These are phyloP conservation scores for Tylopilus intermedius DNA, from an alignment of 768 basidiomycete species.

Conservation along the genomic window DNA sequence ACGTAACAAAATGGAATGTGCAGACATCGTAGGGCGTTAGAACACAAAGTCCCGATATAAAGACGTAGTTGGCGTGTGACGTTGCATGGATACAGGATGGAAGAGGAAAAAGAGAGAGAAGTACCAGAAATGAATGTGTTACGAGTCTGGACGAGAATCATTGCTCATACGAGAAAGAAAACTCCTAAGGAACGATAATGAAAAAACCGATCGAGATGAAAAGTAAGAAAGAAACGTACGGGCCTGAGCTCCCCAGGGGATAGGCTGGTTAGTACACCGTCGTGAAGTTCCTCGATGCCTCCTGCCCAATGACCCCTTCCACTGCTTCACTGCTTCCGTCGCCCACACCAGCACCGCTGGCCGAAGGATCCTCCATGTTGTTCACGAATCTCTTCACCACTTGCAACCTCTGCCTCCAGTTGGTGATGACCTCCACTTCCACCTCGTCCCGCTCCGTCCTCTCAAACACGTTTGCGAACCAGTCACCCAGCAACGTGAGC, in stretches of 20 bases:
- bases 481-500: conserved; percentile 80
- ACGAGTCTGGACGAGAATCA: conserved; percentile 9
- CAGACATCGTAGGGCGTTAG: not conserved
- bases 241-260: not conserved
- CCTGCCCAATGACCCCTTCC: conserved; percentile 49
- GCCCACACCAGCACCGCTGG: conserved; percentile 18
- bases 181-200: conserved; percentile 11
- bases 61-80: not conserved
- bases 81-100: conserved; percentile 15
- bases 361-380: conserved; percentile 19
- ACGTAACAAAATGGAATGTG: conserved; percentile 5
- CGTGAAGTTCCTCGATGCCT: conserved; percentile 56
- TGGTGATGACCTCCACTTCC: conserved; percentile 77
- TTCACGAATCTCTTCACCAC: conserved; percentile 65
- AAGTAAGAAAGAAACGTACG: not conserved
- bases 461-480: conserved; percentile 83
- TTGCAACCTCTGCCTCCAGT: conserved; percentile 80
- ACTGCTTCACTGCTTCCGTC: conserved; percentile 16
- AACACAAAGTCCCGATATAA: conserved; percentile 11
- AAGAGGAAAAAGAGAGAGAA: not conserved
- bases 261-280: conserved; percentile 37
- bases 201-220: not conserved
- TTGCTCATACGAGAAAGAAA: conserved; percentile 6
- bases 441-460: conserved; percentile 66
- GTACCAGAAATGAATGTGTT: conserved; percentile 1